Base-by-base conservation (phyloP, 2,329 filamentous ascomycete genomes). In the Penicillium sp. region DNA sequence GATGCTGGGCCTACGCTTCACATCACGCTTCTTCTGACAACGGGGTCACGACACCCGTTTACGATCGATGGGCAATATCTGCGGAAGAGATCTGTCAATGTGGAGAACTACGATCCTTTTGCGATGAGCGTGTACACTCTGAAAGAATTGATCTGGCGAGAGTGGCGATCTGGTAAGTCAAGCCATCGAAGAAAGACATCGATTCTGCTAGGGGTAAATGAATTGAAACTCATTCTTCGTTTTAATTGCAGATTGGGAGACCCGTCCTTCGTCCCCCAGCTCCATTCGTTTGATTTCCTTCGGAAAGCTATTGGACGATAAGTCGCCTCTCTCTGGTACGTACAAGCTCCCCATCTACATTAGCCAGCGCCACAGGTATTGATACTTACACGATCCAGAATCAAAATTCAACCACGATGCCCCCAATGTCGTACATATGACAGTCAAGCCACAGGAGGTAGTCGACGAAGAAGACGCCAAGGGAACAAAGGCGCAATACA, bases 351-450 rank as follows among this genome's bases (percentile, higher is more conserved):
- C 29, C 3, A 9, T 31, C n/a, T 31, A 43, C 16, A 16, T 14
- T 42, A 19, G 6, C 13, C 26, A 13, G 26, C 23, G 13, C 27
- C 13, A 31, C 29, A 31, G 2, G 27, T 29, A 31, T 14, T 47
- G n/a, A 48, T 8, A 48, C 45, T 48, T 11, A 48, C 27, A 13
- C 2, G 10, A 21, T 14, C 19, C 68, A 96, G 92, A 93, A 64
- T 93, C 91, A 69, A 89, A 87, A 60, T 92, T 96, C 70, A 90
- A 85, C 69, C 81, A 82, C 29, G 88, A 92, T 61, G 80, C 83
- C 11, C 85, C 90, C 8, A 96, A 96, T 65, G 90, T 96, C 27
- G 87, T 96, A n/a, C 92, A 96, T 75, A 96, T 96, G 92, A 93
- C 90, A 6, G 87, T 96, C 66, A 90, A 91, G 66, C 92, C 92